phyloP scores from a whole-genome alignment of 2,329 filamentous ascomycete species.

The Xylariaceae sp. region DNA sequence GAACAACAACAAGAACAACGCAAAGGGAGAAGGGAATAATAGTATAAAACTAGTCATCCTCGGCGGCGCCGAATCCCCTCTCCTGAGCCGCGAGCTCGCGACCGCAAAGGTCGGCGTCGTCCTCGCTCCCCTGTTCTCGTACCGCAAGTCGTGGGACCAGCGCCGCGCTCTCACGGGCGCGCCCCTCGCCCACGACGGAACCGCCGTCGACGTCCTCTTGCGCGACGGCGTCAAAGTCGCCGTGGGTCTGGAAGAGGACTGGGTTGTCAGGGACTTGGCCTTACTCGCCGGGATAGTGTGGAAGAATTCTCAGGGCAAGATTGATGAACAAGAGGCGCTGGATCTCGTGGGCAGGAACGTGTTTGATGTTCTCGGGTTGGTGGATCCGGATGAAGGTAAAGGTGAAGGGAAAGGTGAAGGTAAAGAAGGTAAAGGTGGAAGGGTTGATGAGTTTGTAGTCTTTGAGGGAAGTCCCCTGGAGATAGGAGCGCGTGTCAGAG shows the following conservation, averaged over 20 bases:
- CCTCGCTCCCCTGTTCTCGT: slow-evolving; percentile 53
- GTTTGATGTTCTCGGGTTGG: slow-evolving; percentile 50
- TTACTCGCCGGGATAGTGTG: slow-evolving; percentile 56
- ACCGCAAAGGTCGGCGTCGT: slow-evolving; percentile 53
- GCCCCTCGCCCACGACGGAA: slow-evolving; percentile 61
- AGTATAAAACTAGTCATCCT: slow-evolving; percentile 50
- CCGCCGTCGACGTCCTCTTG: slow-evolving; percentile 51
- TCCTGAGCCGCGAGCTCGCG: slow-evolving; percentile 54
- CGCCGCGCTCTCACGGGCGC: slow-evolving; percentile 58
- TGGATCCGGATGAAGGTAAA: slow-evolving; percentile 24
- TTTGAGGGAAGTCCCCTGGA: slow-evolving; percentile 59
- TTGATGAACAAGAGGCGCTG: slow-evolving; percentile 51
- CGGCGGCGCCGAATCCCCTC: slow-evolving; percentile 58
- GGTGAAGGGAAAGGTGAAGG: too few relatives aligned
- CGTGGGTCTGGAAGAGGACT: slow-evolving; percentile 57
- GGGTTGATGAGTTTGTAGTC: slow-evolving; percentile 51
- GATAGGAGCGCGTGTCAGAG: slow-evolving; percentile 51
- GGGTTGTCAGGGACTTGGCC: slow-evolving; percentile 54
- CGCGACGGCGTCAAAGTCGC: slow-evolving; percentile 54
- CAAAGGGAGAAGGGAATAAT: too few relatives aligned
- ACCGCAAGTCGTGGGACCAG: slow-evolving; percentile 53
- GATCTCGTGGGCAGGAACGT: slow-evolving; percentile 53
- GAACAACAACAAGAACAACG: too few relatives aligned
- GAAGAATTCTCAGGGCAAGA: slow-evolving; percentile 49
- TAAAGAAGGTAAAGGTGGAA: too few relatives aligned